Base-by-base conservation (phyloP, 225 moss, liverwort and hornwort species). In the Marchantia paleacea region DNA sequence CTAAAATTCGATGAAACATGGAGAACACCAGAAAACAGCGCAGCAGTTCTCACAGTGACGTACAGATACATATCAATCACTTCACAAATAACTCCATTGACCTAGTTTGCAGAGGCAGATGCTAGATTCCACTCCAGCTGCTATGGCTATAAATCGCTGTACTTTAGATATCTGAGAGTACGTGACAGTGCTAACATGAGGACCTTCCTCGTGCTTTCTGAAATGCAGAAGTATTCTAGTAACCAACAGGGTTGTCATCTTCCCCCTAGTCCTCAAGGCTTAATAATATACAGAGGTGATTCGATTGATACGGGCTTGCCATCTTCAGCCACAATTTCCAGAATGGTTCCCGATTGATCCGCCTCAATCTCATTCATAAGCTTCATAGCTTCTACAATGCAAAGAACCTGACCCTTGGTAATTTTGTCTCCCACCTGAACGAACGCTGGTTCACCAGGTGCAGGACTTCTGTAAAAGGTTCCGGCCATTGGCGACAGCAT, bases 281-380 rank as follows among this genome's bases (percentile, higher is more conserved):
- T 65, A 11, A 65, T 65, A 65, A 65, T 24, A 12, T 65, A 65
- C 26, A 65, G 12, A 65, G 65, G 65, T 24, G 82, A 80, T 80
- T 89, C 96, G 69, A 96, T 94, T 16, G 92, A 88, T 14, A 91
- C 87, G 10, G 96, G 96, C 85, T 96, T 96, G 26, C 89, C 89
- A 82, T 96, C 91, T 22, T 96, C 96, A 0, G 92, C 96, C 75
- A 94, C 58, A 63, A 96, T 89, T 74, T 94, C 96, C 13, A 94
- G 83, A 26, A 96, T 80, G 7, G 92, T 94, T 77, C 96, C 96
- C 19, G 96, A 92, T 86, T 92, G 96, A 75, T 96, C 94, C 55
- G 96, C 96, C 89, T 96, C 96, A 79, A 96, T 96, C 83, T 96
- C 96, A 75, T 96, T 96, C 96, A 96, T 96, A 79, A 96, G 85